Percentiles rank a stretch among this genome's conserved stretches.
Evolutionary conservation across 805 yeast genomes (phyloP).

Genomic region (Candida ponderosae): DNA sequence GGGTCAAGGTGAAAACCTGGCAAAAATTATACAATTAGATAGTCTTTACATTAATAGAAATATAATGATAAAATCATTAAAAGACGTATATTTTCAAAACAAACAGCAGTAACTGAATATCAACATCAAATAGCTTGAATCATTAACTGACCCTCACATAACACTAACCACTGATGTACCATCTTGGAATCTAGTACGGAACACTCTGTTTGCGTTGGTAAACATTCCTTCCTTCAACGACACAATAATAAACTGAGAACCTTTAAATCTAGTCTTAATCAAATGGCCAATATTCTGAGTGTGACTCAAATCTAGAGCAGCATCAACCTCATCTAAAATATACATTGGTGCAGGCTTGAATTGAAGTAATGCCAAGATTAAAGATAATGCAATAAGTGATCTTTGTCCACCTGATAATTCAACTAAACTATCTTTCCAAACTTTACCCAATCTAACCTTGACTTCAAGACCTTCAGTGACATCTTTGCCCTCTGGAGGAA

Average conservation of each 20-base stretch:
- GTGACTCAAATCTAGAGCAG: conserved; percentile 93
- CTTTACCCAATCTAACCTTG: conserved; percentile 79
- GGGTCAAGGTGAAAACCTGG: not conserved
- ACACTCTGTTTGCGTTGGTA: conserved; percentile 91
- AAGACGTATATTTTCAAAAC: not conserved
- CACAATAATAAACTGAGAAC: conserved; percentile 94
- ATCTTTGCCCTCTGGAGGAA: conserved; percentile 70
- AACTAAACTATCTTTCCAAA: conserved; percentile 93
- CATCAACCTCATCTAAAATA: conserved; percentile 95
- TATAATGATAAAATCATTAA: not conserved
- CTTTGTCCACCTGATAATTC: conserved; percentile 97
- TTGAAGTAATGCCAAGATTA: conserved; percentile 85
- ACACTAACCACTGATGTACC: conserved; percentile 90
- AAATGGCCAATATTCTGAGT: conserved; percentile 96
- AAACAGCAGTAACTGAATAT: not conserved
- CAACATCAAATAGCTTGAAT: not conserved
- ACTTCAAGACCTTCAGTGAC: conserved; percentile 89
- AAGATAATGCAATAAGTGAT: conserved; percentile 85
- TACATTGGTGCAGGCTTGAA: conserved; percentile 99
- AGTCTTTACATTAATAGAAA: not conserved
- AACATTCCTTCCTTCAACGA: conserved; percentile 98
- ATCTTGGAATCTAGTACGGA: conserved; percentile 90
- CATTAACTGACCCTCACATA: conserved; percentile 28
- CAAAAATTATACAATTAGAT: not conserved
- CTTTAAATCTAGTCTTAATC: conserved; percentile 90